Base-by-base conservation (phyloP, 2,329 filamentous ascomycete genomes). In the Macrophomina phaseolina region DNA sequence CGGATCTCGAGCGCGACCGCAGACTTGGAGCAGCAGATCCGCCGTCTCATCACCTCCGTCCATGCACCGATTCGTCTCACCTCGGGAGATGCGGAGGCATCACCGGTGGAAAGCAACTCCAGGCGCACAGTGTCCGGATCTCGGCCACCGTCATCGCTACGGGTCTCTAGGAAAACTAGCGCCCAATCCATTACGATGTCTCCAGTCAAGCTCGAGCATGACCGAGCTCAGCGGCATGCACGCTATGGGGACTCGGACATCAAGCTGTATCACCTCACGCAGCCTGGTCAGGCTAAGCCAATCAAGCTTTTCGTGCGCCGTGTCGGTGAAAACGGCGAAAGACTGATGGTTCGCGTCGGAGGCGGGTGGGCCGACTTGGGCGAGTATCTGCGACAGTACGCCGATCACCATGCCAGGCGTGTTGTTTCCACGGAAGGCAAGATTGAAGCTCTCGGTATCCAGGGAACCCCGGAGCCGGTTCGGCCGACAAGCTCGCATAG, bases 281-380 rank as follows among this genome's bases (percentile, higher is more conserved):
- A 93, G 56, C 89, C 91, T 18, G 93, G 90, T 42, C 92, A 92
- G 66, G 90, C 95, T 70, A 88, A 92, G 12, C 95, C 95, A 0
- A 94, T 97, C 75, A 98, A 97, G 79, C 87, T 99, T 5, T 97
- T 96, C 74, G 94, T 99, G 63, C 91, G 95, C 16, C 89, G 93
- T 1, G 94, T 99, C 2, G 95, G 95, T 60, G 93, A 97, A 77
- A 86, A 89, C 66, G 92, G 92, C 16, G 93, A 98, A 78, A 89
- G 95, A 62, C 93, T 98, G 68, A 98, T 99, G 95, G 95, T 99
- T 7, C 91, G 95, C 42, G 94, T 99, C 12, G 95, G 95, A 12
- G 95, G 95, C 67, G 95, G 95, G n/a, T 99, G 95, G 95, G 93
- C 94, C 14, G 95, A 99, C 78, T 83, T 99, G 23, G 94, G 91